phyloP scores from a whole-genome alignment of 306 rosid genomes.

The Acmispon strigosus region DNA sequence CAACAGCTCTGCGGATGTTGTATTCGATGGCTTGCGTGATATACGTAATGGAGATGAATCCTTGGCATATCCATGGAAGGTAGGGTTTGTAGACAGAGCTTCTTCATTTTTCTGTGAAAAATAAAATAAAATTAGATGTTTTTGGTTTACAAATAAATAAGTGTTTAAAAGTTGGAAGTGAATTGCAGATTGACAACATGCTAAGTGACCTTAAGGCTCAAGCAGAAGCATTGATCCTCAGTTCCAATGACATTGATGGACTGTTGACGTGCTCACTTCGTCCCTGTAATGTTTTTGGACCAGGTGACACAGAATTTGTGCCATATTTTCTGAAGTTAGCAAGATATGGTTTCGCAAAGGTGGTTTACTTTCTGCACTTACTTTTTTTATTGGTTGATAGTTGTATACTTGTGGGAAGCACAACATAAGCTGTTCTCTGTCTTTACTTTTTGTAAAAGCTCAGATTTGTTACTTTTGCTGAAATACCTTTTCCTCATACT shows the following conservation, averaged over 20 bases:
- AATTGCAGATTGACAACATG: constrained; percentile 54
- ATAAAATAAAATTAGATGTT: constrained; percentile 4
- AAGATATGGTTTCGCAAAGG: constrained; percentile 72
- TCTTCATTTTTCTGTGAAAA: neutral
- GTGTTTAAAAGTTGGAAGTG: constrained; percentile 12
- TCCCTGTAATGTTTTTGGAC: constrained; percentile 84
- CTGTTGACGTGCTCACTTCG: constrained; percentile 87
- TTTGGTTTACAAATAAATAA: constrained; percentile 13
- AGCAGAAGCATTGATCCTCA: constrained; percentile 73
- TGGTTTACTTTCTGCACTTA: constrained; percentile 16
- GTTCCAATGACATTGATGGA: constrained; percentile 68
- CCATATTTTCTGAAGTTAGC: constrained; percentile 50
- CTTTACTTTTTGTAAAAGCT: neutral
- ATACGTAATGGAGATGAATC: constrained; percentile 34
- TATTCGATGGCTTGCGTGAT: constrained; percentile 60
- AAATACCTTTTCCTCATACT: neutral
- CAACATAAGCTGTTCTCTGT: neutral
- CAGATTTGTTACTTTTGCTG: neutral
- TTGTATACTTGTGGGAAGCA: neutral
- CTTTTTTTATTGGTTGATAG: neutral
- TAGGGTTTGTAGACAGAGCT: constrained; percentile 34
- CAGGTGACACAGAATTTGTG: constrained; percentile 59
- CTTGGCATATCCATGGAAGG: constrained; percentile 61
- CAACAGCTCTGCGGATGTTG: constrained; percentile 81
- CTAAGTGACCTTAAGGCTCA: constrained; percentile 77